Evolutionary conservation across 306 rosid genomes (phyloP), one percentile per base, ranked within the genome.

Genomic region (Sphenostylis stenocarpa): DNA sequence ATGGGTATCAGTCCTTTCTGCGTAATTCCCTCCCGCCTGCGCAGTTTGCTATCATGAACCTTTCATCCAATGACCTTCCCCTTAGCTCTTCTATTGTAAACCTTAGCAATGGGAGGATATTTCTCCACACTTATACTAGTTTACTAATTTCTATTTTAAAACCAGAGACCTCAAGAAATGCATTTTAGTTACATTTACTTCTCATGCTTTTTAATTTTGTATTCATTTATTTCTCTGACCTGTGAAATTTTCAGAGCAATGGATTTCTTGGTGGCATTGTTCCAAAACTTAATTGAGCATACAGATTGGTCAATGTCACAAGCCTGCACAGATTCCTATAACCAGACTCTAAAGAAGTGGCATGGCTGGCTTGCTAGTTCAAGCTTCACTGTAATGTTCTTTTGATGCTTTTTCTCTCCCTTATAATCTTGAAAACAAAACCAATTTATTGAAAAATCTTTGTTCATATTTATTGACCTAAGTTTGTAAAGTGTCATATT

Each of bases 341-440:
- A 82, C 84, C 88, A 91, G 87, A 96, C 98, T 79, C 88, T 92
- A 77, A 96, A 92, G 86, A 88, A 92, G 85, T 96, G 88, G 90
- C 99, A 96, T 72, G 99, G 99, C 77, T 96, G 99, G 99, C 88
- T 96, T 55, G 97, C 99, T 58, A 90, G 97, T 75, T 91, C 99
- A 80, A 89, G 87, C 85, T 92, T 96, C 97, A 75, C 89, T 70
- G 99, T 96, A 95, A 90, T 77, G 75, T 76, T 84, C 81, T 62
- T 75, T 48, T 44, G 57, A 65, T 80, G 19, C 71, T 78, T 26
- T 20, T 28, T 17, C 36, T 43, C 12, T 7, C 2, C 43, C 33
- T 24, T 78, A 39, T 70, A 57, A 81, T 73, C 31, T 72, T 69
- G 53, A 52, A 41, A 71, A 76, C 5, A 23, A 19, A 78, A n/a